phyloP scores from a whole-genome alignment of 2,329 filamentous ascomycete species.

The Monosporascus sp. region DNA sequence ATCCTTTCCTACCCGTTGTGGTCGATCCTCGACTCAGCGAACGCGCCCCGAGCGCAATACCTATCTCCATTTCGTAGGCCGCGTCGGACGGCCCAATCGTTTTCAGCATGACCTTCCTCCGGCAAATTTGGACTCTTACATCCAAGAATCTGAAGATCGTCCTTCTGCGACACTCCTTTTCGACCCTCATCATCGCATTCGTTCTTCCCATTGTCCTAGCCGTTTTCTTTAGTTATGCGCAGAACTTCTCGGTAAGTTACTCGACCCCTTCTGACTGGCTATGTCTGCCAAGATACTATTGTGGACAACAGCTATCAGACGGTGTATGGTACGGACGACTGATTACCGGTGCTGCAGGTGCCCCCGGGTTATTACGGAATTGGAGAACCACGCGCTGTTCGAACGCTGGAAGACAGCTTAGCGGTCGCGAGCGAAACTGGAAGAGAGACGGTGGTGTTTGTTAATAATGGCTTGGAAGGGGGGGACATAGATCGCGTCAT shows the following conservation, averaged over 20 bases:
- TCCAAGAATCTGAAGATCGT: conserved; percentile 58
- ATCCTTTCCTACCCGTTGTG: no score
- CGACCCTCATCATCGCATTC: conserved; percentile 52
- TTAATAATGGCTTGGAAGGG: conserved; percentile 65
- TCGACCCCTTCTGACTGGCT: neutral
- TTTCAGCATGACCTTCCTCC: conserved; percentile 43
- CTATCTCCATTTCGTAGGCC: neutral
- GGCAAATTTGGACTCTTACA: conserved; percentile 56
- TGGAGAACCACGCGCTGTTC: conserved; percentile 54
- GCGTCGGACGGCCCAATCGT: neutral
- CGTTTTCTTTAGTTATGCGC: conserved; percentile 62
- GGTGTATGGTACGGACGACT: neutral
- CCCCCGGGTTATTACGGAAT: conserved; percentile 73
- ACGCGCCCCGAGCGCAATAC: neutral
- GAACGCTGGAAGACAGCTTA: conserved; percentile 60
- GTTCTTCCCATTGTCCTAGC: conserved; percentile 54
- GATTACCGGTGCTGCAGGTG: conserved; percentile 54
- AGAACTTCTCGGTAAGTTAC: conserved; percentile 41
- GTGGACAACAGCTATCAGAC: neutral
- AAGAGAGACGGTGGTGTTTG: conserved; percentile 67
- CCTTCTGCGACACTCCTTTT: conserved; percentile 45
- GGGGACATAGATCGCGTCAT: conserved; percentile 72
- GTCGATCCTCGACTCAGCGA: no score
- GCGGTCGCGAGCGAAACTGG: conserved; percentile 45
- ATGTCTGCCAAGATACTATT: neutral